Conservation (phyloP, 768 basidiomycete genomes). For the Mycena pura region DNA sequence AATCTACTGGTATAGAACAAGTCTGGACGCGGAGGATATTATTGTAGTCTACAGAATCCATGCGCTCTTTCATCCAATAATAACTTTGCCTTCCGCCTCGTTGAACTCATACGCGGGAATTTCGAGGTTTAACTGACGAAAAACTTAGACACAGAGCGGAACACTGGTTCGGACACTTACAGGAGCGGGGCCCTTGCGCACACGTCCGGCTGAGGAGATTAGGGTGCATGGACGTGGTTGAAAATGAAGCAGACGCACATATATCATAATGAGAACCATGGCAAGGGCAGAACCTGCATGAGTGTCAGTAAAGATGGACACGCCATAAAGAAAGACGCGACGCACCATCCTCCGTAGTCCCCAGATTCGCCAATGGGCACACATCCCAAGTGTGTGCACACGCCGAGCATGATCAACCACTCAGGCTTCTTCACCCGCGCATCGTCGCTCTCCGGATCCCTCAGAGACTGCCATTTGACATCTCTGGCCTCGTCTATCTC, state of each 20-base stretch:
- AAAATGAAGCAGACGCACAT: conserved; percentile 56
- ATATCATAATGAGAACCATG: conserved; percentile 99
- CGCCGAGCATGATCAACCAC: conserved; percentile 92
- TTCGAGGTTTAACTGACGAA: conserved; percentile 85
- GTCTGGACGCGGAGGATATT: conserved; percentile 18
- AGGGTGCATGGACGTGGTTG: conserved; percentile 12
- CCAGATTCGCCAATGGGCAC: conserved; percentile 98
- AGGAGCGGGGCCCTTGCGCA: conserved; percentile 96
- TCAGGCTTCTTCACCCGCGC: conserved; percentile 91
- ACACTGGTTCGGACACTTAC: conserved; percentile 50
- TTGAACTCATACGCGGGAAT: conserved; percentile 89
- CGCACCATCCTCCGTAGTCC: conserved; percentile 96
- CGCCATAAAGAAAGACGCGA: conserved; percentile 18
- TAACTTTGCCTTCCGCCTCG: conserved; percentile 84
- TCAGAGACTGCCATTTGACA: conserved; percentile 83
- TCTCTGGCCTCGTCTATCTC: conserved; percentile 94
- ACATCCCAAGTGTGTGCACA: conserved; percentile 98
- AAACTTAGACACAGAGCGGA: conserved; percentile 1
- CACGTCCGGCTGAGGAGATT: conserved; percentile 76
- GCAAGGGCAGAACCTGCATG: conserved; percentile 90
- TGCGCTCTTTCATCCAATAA: conserved; percentile 71
- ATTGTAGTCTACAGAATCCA: conserved; percentile 35
- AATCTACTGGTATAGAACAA: conserved; percentile 18
- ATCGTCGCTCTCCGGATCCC: conserved; percentile 94
- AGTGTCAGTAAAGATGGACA: background rate